These are phyloP conservation scores for Cochlearia excelsa DNA, from an alignment of 345 rosid genomes.

Conservation along the genomic window DNA sequence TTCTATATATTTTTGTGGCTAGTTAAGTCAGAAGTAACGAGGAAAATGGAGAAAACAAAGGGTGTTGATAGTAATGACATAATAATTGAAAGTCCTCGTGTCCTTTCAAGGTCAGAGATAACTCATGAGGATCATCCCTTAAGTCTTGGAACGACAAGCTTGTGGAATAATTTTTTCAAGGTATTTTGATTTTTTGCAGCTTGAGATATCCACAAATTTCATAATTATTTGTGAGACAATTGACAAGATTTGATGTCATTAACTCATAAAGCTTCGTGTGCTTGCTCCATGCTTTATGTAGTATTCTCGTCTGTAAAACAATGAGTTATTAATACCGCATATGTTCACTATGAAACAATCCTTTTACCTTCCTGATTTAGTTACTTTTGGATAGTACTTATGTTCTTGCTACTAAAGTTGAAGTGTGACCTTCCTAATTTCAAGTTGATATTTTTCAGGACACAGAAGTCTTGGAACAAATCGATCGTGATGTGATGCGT, in stretches of 20 bases:
- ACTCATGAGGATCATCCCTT: conserved; percentile 92
- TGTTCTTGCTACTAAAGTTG: conserved; percentile 8
- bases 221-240: not conserved
- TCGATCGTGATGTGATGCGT: conserved; percentile 91
- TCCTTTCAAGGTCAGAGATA: conserved; percentile 73
- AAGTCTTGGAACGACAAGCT: conserved; percentile 85
- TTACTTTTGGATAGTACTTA: conserved; percentile 2
- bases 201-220: not conserved
- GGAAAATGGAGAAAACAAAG: conserved; percentile 68
- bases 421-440: conserved; percentile 12
- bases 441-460: conserved; percentile 50
- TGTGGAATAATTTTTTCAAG: conserved; percentile 97
- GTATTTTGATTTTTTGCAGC: conserved; percentile 38
- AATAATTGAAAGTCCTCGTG: conserved; percentile 48
- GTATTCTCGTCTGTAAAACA: conserved; percentile 2
- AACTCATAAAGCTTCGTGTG: conserved; percentile 9
- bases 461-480: conserved; percentile 84
- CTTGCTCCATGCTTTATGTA: conserved; percentile 7
- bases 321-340: not conserved
- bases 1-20: conserved; percentile 72
- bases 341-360: conserved; percentile 3
- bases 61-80: conserved; percentile 43
- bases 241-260: not conserved
- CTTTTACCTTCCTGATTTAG: conserved; percentile 13
- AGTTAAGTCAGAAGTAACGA: conserved; percentile 91